phyloP scores from a whole-genome alignment of 2,329 filamentous ascomycete genomes.

The Penicillium olsonii region DNA sequence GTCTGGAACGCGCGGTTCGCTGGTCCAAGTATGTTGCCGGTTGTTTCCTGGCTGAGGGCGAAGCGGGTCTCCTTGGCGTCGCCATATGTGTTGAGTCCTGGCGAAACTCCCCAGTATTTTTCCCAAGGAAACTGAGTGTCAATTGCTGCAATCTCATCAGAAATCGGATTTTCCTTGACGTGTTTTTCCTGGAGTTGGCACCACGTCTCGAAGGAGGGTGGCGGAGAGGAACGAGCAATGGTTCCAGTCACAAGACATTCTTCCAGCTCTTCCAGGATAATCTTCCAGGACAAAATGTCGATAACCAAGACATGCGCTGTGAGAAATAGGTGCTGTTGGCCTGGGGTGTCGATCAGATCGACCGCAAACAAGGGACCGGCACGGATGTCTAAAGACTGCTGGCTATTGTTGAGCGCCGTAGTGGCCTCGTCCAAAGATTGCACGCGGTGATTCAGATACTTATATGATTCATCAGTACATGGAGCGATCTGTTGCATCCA shows the following conservation, averaged over 20 bases:
- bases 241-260: not conserved
- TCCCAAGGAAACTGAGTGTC: not conserved
- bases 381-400: not conserved
- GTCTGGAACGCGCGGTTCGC: not conserved
- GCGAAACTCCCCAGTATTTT: not conserved
- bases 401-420: not conserved
- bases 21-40: not conserved
- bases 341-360: not conserved
- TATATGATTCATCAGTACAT: not conserved
- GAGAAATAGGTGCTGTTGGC: not conserved
- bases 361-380: not conserved
- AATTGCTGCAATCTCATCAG: not conserved
- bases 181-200: not conserved
- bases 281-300: not conserved
- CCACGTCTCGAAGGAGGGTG: not conserved
- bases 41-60: not conserved
- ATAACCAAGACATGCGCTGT: not conserved
- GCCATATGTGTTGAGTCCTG: not conserved
- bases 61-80: not conserved
- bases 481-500: not conserved
- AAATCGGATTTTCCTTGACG: not conserved
- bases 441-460: not conserved
- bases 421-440: not conserved
- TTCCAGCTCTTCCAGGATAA: not conserved
- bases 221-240: not conserved